A percentile compares a stretch with the other conserved stretches of the same genome.
Evolutionary conservation across 805 yeast species (phyloP).

Genomic region (Metschnikowia shivogae): DNA sequence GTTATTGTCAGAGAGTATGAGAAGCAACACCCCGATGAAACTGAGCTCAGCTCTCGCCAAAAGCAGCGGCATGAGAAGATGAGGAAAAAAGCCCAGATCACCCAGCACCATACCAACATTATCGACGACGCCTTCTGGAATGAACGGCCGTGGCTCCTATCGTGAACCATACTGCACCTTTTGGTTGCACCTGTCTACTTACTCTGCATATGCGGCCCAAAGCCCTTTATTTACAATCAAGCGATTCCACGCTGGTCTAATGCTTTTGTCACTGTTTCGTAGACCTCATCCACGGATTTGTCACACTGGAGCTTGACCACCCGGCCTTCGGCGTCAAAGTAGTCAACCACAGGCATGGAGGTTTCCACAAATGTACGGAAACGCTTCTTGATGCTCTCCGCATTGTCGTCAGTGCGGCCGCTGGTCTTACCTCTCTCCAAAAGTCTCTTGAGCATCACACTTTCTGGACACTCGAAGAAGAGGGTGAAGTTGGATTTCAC

Average conservation of each 20-base stretch:
- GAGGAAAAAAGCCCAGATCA: slow-evolving; percentile 45
- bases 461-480: slow-evolving; percentile 78
- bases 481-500: slow-evolving; percentile 69
- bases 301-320: slow-evolving; percentile 80
- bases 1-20: slow-evolving; percentile 48
- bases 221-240: slow-evolving; percentile 3
- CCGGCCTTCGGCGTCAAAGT: slow-evolving; percentile 65
- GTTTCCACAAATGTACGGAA: slow-evolving; percentile 83
- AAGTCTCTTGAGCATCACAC: slow-evolving; percentile 78
- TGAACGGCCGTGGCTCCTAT: slow-evolving; percentile 33
- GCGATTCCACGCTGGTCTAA: slow-evolving; percentile 42
- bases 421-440: slow-evolving; percentile 90
- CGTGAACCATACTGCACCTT: background rate
- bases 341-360: slow-evolving; percentile 89
- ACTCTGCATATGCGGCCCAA: background rate
- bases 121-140: slow-evolving; percentile 65
- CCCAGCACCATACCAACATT: slow-evolving; percentile 52
- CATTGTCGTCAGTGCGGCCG: slow-evolving; percentile 91
- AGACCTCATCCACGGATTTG: slow-evolving; percentile 75
- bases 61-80: slow-evolving; percentile 46
- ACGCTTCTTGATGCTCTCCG: slow-evolving; percentile 85
- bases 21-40: slow-evolving; percentile 15
- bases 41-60: slow-evolving; percentile 40
- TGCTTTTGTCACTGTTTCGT: slow-evolving; percentile 61
- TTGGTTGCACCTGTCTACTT: background rate